Conservation (phyloP, 2,329 filamentous ascomycete species). For the Microsporum canis region DNA sequence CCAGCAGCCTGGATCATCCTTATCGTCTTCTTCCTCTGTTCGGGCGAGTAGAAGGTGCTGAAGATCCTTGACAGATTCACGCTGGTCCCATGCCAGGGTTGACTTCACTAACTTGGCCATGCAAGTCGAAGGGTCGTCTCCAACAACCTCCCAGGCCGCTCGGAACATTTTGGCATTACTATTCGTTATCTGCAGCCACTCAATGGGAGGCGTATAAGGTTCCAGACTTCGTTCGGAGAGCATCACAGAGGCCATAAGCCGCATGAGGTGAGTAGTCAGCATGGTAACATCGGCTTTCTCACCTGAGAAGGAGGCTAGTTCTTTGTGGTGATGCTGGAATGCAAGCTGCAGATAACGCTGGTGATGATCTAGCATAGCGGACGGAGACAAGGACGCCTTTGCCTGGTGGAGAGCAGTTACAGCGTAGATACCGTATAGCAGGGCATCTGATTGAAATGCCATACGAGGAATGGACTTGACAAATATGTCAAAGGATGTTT, state of each 20-base stretch:
- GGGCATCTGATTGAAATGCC: background rate
- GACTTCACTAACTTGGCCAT: background rate
- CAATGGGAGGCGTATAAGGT: background rate
- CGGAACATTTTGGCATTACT: background rate
- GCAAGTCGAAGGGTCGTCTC: background rate
- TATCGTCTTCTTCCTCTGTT: background rate
- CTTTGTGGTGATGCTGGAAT: background rate
- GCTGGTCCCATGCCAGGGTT: background rate
- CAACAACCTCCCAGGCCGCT: background rate
- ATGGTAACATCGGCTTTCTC: slow-evolving; percentile 1
- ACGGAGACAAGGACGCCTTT: background rate
- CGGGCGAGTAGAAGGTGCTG: background rate
- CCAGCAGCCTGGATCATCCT: background rate
- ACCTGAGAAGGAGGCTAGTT: background rate
- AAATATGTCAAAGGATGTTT: background rate
- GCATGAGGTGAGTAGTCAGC: slow-evolving; percentile 1
- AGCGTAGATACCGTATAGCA: slow-evolving; percentile 1
- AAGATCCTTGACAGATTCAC: background rate
- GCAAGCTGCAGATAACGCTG: background rate
- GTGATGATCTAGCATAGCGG: background rate
- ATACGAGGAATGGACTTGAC: background rate
- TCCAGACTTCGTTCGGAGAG: slow-evolving; percentile 1
- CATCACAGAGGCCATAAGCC: background rate
- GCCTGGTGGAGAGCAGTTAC: background rate
- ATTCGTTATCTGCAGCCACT: background rate